Evolutionary conservation across 352 stramenopile species (phyloP).

Genomic region (Halophytophthora batemanensis): DNA sequence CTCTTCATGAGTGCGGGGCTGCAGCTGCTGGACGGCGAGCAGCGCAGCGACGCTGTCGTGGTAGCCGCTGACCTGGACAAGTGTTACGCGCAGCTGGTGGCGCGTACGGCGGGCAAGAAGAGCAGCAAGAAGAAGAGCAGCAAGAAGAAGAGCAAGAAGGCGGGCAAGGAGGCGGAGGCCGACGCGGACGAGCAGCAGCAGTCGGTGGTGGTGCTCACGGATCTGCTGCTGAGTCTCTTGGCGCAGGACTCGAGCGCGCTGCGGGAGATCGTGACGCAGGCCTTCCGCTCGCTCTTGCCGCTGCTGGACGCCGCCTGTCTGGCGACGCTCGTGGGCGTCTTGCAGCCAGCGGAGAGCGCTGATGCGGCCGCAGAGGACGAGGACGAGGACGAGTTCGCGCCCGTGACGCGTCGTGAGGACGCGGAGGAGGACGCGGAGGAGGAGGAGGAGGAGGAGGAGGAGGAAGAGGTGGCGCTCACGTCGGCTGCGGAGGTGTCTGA

Average conservation of each 20-base stretch:
- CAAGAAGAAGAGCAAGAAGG: conserved; percentile 32
- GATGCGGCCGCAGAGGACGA: conserved; percentile 30
- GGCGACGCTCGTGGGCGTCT: conserved; percentile 68
- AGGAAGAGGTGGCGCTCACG: conserved; percentile 60
- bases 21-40: conserved; percentile 64
- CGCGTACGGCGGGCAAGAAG: conserved; percentile 6
- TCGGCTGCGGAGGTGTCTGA: conserved; percentile 61
- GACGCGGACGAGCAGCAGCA: conserved; percentile 31
- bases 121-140: conserved; percentile 32
- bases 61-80: conserved; percentile 65
- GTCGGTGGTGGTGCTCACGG: conserved; percentile 73
- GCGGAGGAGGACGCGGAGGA: conserved; percentile 38
- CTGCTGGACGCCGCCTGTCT: conserved; percentile 60
- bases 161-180: conserved; percentile 9
- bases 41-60: conserved; percentile 55
- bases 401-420: conserved; percentile 26
- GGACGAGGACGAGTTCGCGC: conserved; percentile 46
- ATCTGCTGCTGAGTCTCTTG: conserved; percentile 80
- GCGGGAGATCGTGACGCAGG: conserved; percentile 79
- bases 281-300: conserved; percentile 72
- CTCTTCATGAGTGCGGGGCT: conserved; percentile 75
- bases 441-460: conserved; percentile 41
- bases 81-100: conserved; percentile 61
- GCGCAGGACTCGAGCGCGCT: conserved; percentile 81
- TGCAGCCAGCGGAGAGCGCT: conserved; percentile 37